phyloP scores from a whole-genome alignment of 352 stramenopile genomes.

The Phytophthora quininea region DNA sequence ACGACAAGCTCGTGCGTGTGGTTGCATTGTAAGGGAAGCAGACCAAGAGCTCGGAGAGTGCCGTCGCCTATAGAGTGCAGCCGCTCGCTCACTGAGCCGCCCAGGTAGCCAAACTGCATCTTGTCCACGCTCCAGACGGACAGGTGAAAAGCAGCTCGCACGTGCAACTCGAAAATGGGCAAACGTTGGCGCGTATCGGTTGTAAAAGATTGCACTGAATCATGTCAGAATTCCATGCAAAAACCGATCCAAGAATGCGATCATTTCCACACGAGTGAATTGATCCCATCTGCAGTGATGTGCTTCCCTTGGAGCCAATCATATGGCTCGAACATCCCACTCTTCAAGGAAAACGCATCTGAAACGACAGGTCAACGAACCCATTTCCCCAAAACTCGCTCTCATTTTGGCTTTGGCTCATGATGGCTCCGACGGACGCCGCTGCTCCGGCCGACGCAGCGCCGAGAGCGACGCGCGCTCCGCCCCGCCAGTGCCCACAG shows the following conservation, averaged over 20 bases:
- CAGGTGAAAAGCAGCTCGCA: no score
- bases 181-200: no score
- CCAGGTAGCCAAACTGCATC: not conserved
- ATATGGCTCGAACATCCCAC: not conserved
- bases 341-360: slow-evolving; percentile 7
- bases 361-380: slow-evolving; percentile 1
- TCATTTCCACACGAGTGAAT: not conserved
- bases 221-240: not conserved
- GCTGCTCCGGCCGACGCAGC: not conserved
- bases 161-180: no score
- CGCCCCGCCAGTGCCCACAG: slow-evolving; percentile 15
- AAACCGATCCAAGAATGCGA: not conserved
- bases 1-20: no score
- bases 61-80: not conserved
- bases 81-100: not conserved
- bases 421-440: slow-evolving; percentile 16
- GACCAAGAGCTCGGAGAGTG: no score
- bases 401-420: slow-evolving; percentile 19
- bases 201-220: not conserved
- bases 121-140: not conserved
- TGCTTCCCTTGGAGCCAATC: not conserved
- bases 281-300: not conserved
- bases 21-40: no score
- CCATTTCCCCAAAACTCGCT: slow-evolving; percentile 15
- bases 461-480: slow-evolving; percentile 5